A percentile compares a stretch with the other conserved stretches of the same genome.
phyloP scores from a whole-genome alignment of 2,329 filamentous ascomycete genomes.

The Mariannaea elegans region DNA sequence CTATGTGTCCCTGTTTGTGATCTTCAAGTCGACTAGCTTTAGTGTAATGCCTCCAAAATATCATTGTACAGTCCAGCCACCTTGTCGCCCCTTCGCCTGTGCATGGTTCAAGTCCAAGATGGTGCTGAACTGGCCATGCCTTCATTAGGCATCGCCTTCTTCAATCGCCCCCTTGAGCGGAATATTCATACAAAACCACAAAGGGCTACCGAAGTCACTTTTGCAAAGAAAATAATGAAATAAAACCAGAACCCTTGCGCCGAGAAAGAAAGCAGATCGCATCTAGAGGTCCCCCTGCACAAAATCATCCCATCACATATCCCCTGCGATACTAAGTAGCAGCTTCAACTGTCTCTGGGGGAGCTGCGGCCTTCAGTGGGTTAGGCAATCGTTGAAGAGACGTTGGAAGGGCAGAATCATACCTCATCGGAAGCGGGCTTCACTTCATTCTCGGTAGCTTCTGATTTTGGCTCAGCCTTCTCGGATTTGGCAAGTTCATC shows the following conservation, averaged over 20 bases:
- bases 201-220: slow-evolving; percentile 38
- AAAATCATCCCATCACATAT: slow-evolving; percentile 9
- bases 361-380: slow-evolving; percentile 36
- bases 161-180: slow-evolving; percentile 31
- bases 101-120: slow-evolving; percentile 25
- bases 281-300: slow-evolving; percentile 35
- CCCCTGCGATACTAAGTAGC: slow-evolving; percentile 40
- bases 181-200: slow-evolving; percentile 41
- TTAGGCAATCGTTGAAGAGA: slow-evolving; percentile 17
- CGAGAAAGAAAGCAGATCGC: slow-evolving; percentile 31
- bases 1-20: slow-evolving; percentile 15
- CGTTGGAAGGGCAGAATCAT: slow-evolving; percentile 19
- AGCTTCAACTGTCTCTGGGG: slow-evolving; percentile 49
- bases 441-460: slow-evolving; percentile 31
- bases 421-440: slow-evolving; percentile 48
- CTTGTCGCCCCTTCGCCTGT: slow-evolving; percentile 8
- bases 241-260: slow-evolving; percentile 40
- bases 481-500: slow-evolving; percentile 41
- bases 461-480: slow-evolving; percentile 31
- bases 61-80: slow-evolving; percentile 37
- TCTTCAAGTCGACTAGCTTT: slow-evolving; percentile 20
- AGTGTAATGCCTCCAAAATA: slow-evolving; percentile 16
- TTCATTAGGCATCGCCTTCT: slow-evolving; percentile 23
- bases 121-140: slow-evolving; percentile 25
- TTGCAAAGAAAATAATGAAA: slow-evolving; percentile 34